Percentiles rank a stretch among this genome's conserved stretches.
phyloP scores from a whole-genome alignment of 1,284 basidiomycete species.

The Baeospora myosura region DNA sequence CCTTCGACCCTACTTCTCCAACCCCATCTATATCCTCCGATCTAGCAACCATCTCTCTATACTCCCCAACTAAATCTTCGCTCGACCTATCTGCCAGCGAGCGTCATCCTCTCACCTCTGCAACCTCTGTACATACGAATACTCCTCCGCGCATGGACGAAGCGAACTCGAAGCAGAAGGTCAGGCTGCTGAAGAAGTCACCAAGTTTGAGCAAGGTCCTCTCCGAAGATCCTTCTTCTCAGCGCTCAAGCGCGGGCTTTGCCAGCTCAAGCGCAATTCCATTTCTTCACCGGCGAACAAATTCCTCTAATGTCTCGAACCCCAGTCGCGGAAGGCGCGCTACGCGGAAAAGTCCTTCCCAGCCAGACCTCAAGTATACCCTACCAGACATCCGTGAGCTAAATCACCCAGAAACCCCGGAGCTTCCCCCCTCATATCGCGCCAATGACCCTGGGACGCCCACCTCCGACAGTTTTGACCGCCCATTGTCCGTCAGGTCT shows the following conservation, averaged over 20 bases:
- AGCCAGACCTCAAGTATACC: not conserved
- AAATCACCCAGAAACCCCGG: not conserved
- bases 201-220: constrained; percentile 37
- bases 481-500: not conserved
- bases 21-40: not conserved
- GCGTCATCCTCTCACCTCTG: constrained; percentile 2
- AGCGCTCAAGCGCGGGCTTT: not conserved
- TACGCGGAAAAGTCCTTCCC: not conserved
- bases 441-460: not conserved
- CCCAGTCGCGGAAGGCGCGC: not conserved
- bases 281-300: too few species aligned
- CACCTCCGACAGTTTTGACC: not conserved
- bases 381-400: not conserved
- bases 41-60: constrained; percentile 8
- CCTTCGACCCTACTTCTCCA: constrained; percentile 1
- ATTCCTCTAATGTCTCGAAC: too few species aligned
- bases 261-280: too few species aligned
- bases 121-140: constrained; percentile 2
- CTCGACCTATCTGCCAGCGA: not conserved
- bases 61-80: constrained; percentile 9
- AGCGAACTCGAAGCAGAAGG: constrained; percentile 28
- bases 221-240: constrained; percentile 21
- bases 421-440: not conserved
- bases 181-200: constrained; percentile 32
- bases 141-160: constrained; percentile 27